Base-by-base conservation (phyloP, 768 basidiomycete genomes). In the Lentinula edodes region DNA sequence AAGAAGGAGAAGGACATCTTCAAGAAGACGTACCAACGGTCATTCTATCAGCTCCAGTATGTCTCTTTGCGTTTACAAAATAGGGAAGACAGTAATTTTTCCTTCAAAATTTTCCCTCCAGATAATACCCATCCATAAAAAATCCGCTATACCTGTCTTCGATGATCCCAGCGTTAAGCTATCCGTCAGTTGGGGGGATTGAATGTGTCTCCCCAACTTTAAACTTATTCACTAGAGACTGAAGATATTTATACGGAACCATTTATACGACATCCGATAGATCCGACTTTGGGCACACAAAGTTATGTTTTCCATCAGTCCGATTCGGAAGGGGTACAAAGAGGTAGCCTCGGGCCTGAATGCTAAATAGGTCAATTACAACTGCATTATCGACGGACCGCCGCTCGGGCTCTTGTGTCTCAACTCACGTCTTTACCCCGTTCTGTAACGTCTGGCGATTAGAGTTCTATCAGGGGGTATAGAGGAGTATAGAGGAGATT, bases 121-220 rank as follows among this genome's bases (percentile, higher is more conserved):
- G 18, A 38, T 34, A n/a, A 56, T 32, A 12, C 18, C 18, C 46
- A 20, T 48, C 5, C 46, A 23, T 3, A 20, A 56, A 15, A 43
- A 32, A 56, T 41, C 55, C 8, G 16, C 20, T 13, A 20, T 56
- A 28, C 55, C 55, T 8, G 23, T 20, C 3, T 56, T 56, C 39
- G 58, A 59, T 18, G 48, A 59, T 32, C 45, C 58, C 8, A 59
- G 46, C 34, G 23, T 59, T 36, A 38, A 59, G 48, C 15, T 59
- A 15, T 59, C 58, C 28, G 23, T 59, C 12, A 59, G 58, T n/a
- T 59, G 58, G 58, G 58, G 58, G 3, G 58, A 59, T n/a, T 59
- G 41, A 43, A 23, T 1, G 45, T 46, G 7, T 8, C 4, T 13
- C 13, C 13, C 13, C 38, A 13, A 13, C 38, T 39, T 39, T 6